A percentile compares a stretch with the other conserved stretches of the same genome.
Conservation (phyloP, 2,329 filamentous ascomycete species). For the Westerdykella aurantiaca region DNA sequence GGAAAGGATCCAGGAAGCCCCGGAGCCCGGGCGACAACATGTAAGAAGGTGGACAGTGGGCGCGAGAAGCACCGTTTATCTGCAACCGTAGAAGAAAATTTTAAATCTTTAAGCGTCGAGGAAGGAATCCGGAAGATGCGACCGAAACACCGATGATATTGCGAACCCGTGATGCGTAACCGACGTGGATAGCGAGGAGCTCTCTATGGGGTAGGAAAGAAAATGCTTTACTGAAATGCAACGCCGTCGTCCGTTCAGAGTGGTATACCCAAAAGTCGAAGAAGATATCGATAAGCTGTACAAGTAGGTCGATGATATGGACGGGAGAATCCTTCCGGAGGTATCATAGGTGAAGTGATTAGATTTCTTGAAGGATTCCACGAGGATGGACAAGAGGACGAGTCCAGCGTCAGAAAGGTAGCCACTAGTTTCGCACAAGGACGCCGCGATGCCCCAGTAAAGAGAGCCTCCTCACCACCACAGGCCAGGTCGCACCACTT, state of each 20-base stretch:
- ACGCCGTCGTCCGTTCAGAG: conserved; percentile 37
- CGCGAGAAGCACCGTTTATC: conserved; percentile 32
- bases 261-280: conserved; percentile 40
- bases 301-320: conserved; percentile 38
- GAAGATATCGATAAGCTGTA: conserved; percentile 41
- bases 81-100: conserved; percentile 30
- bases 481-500: conserved; percentile 28
- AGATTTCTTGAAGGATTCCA: conserved; percentile 23
- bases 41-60: conserved; percentile 21
- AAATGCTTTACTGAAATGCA: conserved; percentile 31
- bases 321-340: conserved; percentile 37
- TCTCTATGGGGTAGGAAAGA: conserved; percentile 30
- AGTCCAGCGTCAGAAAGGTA: conserved; percentile 18
- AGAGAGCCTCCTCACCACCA: conserved; percentile 28
- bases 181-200: conserved; percentile 33
- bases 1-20: conserved; percentile 16
- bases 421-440: conserved; percentile 37
- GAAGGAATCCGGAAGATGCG: conserved; percentile 28
- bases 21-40: conserved; percentile 24
- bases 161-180: conserved; percentile 38
- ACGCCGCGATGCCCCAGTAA: conserved; percentile 32
- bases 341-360: conserved; percentile 34
- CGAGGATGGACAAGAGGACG: neutral
- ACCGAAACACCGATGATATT: conserved; percentile 34
- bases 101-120: conserved; percentile 32